Evolutionary conservation across 192 early-diverging fungal genomes (phyloP).

Genomic region (Blastocladiella britannica): DNA sequence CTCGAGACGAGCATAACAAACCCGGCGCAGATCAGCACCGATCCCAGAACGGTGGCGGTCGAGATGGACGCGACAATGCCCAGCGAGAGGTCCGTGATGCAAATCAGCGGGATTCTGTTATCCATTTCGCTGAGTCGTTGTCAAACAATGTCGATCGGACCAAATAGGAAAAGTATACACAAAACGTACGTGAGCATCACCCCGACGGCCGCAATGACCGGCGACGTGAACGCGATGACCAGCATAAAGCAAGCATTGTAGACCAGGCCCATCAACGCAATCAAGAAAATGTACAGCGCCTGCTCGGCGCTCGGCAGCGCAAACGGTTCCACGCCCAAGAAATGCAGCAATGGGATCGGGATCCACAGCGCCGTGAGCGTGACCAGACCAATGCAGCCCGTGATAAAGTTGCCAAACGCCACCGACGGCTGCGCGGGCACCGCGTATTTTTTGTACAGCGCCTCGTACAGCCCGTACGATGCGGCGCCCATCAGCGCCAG

Average conservation of each 20-base stretch:
- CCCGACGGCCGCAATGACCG: conserved; percentile 54
- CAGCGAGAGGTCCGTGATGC: conserved; percentile 28
- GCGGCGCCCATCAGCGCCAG: conserved; percentile 41
- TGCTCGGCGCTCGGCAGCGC: conserved; percentile 32
- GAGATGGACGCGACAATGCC: neutral
- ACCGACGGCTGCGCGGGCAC: conserved; percentile 36
- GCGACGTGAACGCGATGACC: conserved; percentile 44
- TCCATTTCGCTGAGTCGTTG: neutral
- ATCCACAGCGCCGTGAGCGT: conserved; percentile 47
- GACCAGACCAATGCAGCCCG: conserved; percentile 43
- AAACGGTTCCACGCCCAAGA: conserved; percentile 38
- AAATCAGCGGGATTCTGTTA: conserved; percentile 37
- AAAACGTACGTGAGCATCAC: conserved; percentile 41
- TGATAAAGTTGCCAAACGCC: conserved; percentile 51
- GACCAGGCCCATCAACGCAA: conserved; percentile 43
- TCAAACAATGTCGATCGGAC: neutral
- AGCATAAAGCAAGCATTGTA: conserved; percentile 65
- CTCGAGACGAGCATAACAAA: neutral
- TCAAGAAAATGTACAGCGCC: conserved; percentile 30
- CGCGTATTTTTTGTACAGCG: conserved; percentile 58
- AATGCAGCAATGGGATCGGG: conserved; percentile 48
- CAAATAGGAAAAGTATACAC: neutral
- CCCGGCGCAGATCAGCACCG: neutral
- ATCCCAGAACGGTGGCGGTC: neutral
- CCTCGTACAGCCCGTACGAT: conserved; percentile 56